phyloP scores from a whole-genome alignment of 106 monocot genomes.

The Allium cepa region DNA sequence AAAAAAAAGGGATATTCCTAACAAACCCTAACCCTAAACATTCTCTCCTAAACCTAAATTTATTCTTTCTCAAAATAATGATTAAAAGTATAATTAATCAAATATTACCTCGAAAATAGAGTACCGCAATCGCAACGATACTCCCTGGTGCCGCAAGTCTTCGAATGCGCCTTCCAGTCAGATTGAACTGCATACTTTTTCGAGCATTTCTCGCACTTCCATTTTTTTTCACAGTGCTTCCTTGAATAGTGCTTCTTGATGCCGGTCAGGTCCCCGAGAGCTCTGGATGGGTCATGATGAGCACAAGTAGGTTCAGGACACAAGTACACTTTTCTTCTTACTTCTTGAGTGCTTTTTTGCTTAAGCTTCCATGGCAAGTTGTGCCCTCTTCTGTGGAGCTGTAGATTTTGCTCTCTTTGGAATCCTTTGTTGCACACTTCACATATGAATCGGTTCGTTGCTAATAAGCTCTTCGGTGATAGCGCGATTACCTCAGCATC shows the following conservation, averaged over 20 bases:
- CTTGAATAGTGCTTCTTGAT: slow-evolving; percentile 94
- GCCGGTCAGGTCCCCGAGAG: slow-evolving; percentile 90
- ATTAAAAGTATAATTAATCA: not conserved
- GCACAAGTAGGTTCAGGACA: slow-evolving; percentile 83
- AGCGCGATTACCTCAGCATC: slow-evolving; percentile 87
- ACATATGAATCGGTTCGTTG: slow-evolving; percentile 86
- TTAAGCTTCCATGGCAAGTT: slow-evolving; percentile 89
- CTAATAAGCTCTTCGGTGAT: slow-evolving; percentile 76
- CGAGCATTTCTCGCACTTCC: slow-evolving; percentile 93
- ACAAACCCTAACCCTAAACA: slow-evolving; percentile 14
- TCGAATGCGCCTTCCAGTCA: slow-evolving; percentile 91
- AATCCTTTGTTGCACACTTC: slow-evolving; percentile 93
- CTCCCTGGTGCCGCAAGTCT: slow-evolving; percentile 86
- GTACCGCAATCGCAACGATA: slow-evolving; percentile 94
- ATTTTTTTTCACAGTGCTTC: slow-evolving; percentile 97
- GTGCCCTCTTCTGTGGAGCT: slow-evolving; percentile 85
- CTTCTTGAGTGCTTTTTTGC: slow-evolving; percentile 76
- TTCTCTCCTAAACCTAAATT: slow-evolving; percentile 1
- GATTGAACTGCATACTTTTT: slow-evolving; percentile 89
- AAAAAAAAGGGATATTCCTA: slow-evolving; percentile 2
- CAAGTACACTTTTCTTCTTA: slow-evolving; percentile 58
- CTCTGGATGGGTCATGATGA: slow-evolving; percentile 81
- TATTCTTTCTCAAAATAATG: not conserved
- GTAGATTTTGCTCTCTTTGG: slow-evolving; percentile 89
- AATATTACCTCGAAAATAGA: slow-evolving; percentile 75